A percentile compares a stretch with the other conserved stretches of the same genome.
Evolutionary conservation across 768 basidiomycete genomes (phyloP).

Genomic region (Boletus rubescentipes): DNA sequence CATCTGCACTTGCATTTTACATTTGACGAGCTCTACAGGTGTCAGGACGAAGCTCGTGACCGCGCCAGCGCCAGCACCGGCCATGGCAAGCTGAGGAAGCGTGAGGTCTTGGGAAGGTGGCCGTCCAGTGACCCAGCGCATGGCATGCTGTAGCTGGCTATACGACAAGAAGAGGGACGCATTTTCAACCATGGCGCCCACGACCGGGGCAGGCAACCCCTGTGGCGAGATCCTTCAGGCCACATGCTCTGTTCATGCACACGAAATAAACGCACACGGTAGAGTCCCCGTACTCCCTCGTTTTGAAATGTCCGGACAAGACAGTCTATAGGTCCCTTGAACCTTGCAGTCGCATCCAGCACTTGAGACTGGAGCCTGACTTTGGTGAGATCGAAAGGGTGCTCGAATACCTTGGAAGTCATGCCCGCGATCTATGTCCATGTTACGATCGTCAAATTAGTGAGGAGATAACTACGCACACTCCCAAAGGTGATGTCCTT

Average conservation of each 20-base stretch:
- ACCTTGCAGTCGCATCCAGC: conserved; percentile 63
- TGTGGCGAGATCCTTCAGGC: conserved; percentile 28
- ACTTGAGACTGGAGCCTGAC: conserved; percentile 93
- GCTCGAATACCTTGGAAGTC: conserved; percentile 82
- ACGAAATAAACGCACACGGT: conserved; percentile 59
- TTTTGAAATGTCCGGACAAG: conserved; percentile 74
- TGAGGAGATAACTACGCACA: conserved; percentile 36
- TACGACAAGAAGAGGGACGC: conserved; percentile 87
- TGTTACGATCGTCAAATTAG: not conserved
- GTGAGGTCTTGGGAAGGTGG: conserved; percentile 44
- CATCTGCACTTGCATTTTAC: conserved; percentile 98
- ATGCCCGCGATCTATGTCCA: conserved; percentile 74
- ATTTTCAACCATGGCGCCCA: conserved; percentile 92
- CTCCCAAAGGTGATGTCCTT: conserved; percentile 61
- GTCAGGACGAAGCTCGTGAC: conserved; percentile 87
- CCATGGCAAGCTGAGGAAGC: conserved; percentile 68
- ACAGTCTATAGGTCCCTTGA: conserved; percentile 87
- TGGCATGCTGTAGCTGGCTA: conserved; percentile 64
- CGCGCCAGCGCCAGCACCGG: conserved; percentile 86
- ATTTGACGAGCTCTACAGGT: conserved; percentile 93
- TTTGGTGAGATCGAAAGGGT: conserved; percentile 95
- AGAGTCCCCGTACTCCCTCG: conserved; percentile 84
- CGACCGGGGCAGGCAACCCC: conserved; percentile 90
- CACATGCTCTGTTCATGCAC: not conserved
- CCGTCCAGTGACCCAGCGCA: conserved; percentile 44